A percentile compares a stretch with the other conserved stretches of the same genome.
Evolutionary conservation across 345 rosid species (phyloP).

Genomic region (Lepidium didymum): DNA sequence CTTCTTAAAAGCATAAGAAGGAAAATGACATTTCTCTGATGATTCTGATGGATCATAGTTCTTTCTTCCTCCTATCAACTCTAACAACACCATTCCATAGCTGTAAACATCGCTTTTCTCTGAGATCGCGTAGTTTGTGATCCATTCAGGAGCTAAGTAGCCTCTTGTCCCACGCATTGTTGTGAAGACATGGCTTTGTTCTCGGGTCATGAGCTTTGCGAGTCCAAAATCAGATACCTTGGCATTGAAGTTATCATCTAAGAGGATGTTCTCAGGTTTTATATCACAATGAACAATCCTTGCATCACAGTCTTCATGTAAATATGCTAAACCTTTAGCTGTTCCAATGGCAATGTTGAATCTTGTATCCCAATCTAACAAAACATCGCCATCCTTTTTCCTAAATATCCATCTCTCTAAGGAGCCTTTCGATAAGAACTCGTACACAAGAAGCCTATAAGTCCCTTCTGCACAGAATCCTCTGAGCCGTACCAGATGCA

Average conservation of each 20-base stretch:
- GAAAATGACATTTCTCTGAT: slow-evolving; percentile 79
- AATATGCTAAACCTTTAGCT: slow-evolving; percentile 88
- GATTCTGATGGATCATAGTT: slow-evolving; percentile 52
- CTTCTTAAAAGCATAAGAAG: slow-evolving; percentile 84
- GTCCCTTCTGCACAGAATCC: slow-evolving; percentile 91
- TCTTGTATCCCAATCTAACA: slow-evolving; percentile 70
- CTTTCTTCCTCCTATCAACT: slow-evolving; percentile 84
- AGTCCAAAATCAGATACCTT: slow-evolving; percentile 94
- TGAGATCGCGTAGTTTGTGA: slow-evolving; percentile 86
- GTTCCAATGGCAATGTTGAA: slow-evolving; percentile 73
- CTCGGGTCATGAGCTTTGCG: slow-evolving; percentile 87
- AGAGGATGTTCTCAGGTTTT: slow-evolving; percentile 87
- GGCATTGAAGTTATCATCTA: slow-evolving; percentile 67
- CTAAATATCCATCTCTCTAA: slow-evolving; percentile 88
- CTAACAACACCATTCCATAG: slow-evolving; percentile 81
- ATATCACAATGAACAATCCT: slow-evolving; percentile 88
- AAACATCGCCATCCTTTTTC: slow-evolving; percentile 34
- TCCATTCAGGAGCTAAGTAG: slow-evolving; percentile 93
- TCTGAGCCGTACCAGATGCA: slow-evolving; percentile 70
- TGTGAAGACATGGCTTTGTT: slow-evolving; percentile 89
- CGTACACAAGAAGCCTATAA: slow-evolving; percentile 79
- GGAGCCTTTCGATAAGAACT: slow-evolving; percentile 78
- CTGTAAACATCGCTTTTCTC: slow-evolving; percentile 95
- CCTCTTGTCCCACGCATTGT: slow-evolving; percentile 92
- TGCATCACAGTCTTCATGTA: slow-evolving; percentile 80